A percentile compares a stretch with the other conserved stretches of the same genome.
These are phyloP conservation scores for Neophaeococcomyces aloes DNA, from an alignment of 2,329 filamentous ascomycete species.

Conservation along the genomic window DNA sequence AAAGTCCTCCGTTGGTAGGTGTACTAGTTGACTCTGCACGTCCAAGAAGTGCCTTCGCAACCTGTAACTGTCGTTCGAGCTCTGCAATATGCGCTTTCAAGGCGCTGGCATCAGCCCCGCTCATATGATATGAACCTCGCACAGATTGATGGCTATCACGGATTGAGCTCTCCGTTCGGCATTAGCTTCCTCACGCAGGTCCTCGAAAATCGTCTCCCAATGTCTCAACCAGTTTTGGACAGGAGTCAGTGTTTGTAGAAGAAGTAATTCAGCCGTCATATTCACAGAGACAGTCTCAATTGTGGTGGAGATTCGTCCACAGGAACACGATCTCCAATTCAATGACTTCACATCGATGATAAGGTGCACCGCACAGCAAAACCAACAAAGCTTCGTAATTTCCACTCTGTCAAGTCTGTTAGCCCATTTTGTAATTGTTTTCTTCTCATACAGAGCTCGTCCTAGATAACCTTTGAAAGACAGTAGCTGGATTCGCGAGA, in stretches of 20 bases:
- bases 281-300: neutral
- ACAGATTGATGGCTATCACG: no score
- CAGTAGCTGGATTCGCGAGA: neutral
- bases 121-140: constrained; percentile 9
- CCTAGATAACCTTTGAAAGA: neutral
- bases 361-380: neutral
- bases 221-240: no score
- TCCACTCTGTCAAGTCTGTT: no score
- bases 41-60: constrained; percentile 36
- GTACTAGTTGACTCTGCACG: constrained; percentile 9
- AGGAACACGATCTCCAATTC: neutral
- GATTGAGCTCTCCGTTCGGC: neutral
- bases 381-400: no score
- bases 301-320: neutral
- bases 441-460: neutral
- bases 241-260: no score
- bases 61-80: constrained; percentile 38
- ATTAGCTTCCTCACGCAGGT: neutral
- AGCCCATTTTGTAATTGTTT: neutral
- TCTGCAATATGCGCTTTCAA: constrained; percentile 28
- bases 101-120: constrained; percentile 11
- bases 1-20: neutral
- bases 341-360: neutral
- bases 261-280: neutral
- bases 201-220: no score